phyloP scores from a whole-genome alignment of 2,329 filamentous ascomycete genomes.

The Fusarium brachygibbosum region DNA sequence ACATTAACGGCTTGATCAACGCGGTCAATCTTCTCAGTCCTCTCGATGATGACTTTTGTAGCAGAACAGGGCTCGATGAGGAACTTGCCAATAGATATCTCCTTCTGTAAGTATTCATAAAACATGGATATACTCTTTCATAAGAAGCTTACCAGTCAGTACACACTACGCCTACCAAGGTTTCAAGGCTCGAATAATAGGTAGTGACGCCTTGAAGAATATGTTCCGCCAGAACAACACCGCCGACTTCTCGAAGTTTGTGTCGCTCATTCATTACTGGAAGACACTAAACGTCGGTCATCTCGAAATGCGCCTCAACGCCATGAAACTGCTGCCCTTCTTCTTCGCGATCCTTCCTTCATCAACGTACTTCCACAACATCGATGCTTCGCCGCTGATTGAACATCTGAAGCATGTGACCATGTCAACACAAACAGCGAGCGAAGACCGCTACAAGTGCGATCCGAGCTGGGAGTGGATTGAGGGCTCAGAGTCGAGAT shows the following conservation, averaged over 20 bases:
- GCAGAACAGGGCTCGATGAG: constrained; percentile 13
- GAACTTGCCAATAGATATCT: constrained; percentile 45
- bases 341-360: constrained; percentile 31
- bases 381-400: constrained; percentile 29
- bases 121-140: fast-evolving
- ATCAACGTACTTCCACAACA: constrained; percentile 5
- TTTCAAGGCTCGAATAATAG: constrained; percentile 38
- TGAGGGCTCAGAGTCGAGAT: constrained; percentile 41
- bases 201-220: constrained; percentile 21
- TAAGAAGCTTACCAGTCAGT: constrained; percentile 13
- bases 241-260: constrained; percentile 25
- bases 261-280: constrained; percentile 37
- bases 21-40: constrained; percentile 39
- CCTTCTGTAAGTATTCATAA: constrained; percentile 24
- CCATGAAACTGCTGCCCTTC: constrained; percentile 37
- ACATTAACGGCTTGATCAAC: constrained; percentile 37
- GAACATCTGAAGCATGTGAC: constrained; percentile 38
- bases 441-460: background rate
- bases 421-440: background rate
- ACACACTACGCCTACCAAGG: constrained; percentile 40
- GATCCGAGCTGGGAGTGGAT: constrained; percentile 44
- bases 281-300: constrained; percentile 37
- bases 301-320: constrained; percentile 31
- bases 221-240: constrained; percentile 26
- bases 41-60: background rate